phyloP scores from a whole-genome alignment of 108 stramenopile genomes.

The Skeletonema grethae region DNA sequence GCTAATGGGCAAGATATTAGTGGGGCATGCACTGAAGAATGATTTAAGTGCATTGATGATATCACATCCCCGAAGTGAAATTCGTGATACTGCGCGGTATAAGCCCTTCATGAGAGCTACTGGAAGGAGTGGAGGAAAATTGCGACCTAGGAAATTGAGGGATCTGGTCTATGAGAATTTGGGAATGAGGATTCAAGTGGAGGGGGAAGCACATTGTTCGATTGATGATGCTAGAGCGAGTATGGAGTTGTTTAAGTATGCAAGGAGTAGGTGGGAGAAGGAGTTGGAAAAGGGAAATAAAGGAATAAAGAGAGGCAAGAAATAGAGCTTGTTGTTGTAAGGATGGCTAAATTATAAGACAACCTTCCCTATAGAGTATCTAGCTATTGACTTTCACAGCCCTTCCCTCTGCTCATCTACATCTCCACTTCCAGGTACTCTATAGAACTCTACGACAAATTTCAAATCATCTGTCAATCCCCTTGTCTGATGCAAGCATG shows the following conservation, averaged over 20 bases:
- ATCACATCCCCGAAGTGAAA: slow-evolving; percentile 75
- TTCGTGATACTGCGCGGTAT: slow-evolving; percentile 93
- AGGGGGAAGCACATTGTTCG: slow-evolving; percentile 75
- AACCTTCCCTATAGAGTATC: too few relatives aligned
- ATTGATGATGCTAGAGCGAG: slow-evolving; percentile 84
- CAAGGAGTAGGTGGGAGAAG: slow-evolving; percentile 79
- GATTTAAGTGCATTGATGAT: slow-evolving; percentile 94
- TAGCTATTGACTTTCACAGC: neutral
- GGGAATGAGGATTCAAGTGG: slow-evolving; percentile 62
- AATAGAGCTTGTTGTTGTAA: neutral
- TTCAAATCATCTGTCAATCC: slow-evolving; percentile 53
- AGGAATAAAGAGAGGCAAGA: slow-evolving; percentile 14
- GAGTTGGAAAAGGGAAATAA: slow-evolving; percentile 36
- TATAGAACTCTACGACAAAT: slow-evolving; percentile 61
- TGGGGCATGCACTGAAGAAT: slow-evolving; percentile 96
- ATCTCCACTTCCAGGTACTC: slow-evolving; percentile 53
- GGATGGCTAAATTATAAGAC: neutral
- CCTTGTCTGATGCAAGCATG: slow-evolving; percentile 42
- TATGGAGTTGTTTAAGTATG: slow-evolving; percentile 85
- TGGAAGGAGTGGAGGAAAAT: slow-evolving; percentile 74
- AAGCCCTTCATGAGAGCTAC: slow-evolving; percentile 79
- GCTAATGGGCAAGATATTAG: slow-evolving; percentile 85
- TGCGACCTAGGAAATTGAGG: slow-evolving; percentile 87
- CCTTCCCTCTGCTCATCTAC: slow-evolving; percentile 57
- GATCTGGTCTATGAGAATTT: slow-evolving; percentile 89